Conservation (phyloP, 495 filamentous ascomycete species). For the Podospora pseudoanserina region DNA sequence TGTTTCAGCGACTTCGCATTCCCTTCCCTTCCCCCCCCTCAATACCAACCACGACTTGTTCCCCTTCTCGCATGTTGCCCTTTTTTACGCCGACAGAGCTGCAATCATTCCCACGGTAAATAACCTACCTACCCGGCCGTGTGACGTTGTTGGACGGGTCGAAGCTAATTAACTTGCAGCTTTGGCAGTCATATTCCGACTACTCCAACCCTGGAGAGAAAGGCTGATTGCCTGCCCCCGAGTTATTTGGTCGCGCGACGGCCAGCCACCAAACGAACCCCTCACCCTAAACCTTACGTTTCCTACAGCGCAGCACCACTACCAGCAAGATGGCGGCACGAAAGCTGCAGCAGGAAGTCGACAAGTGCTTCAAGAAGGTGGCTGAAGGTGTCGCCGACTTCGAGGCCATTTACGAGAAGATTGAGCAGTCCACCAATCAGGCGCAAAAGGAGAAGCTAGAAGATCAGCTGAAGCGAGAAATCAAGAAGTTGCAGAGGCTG, state of each 20-base stretch:
- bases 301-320: background rate
- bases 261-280: conserved; percentile 4
- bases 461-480: conserved; percentile 95
- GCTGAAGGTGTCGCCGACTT: conserved; percentile 88
- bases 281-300: background rate
- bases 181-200: background rate
- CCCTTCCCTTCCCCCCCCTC: background rate
- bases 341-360: conserved; percentile 94
- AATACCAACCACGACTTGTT: conserved; percentile 2
- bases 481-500: conserved; percentile 97
- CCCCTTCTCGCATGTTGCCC: background rate
- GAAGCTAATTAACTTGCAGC: conserved; percentile 7
- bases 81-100: background rate
- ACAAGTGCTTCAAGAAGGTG: conserved; percentile 98
- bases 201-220: background rate
- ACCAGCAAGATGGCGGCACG: conserved; percentile 74
- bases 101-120: background rate
- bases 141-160: conserved; percentile 4
- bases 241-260: conserved; percentile 6
- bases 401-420: conserved; percentile 93
- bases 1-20: conserved; percentile 14
- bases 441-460: conserved; percentile 98
- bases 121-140: background rate
- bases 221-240: background rate
- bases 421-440: conserved; percentile 79